Percentiles rank a stretch among this genome's conserved stretches.
phyloP scores from a whole-genome alignment of 2,329 filamentous ascomycete genomes.

The Penicillium sp. region DNA sequence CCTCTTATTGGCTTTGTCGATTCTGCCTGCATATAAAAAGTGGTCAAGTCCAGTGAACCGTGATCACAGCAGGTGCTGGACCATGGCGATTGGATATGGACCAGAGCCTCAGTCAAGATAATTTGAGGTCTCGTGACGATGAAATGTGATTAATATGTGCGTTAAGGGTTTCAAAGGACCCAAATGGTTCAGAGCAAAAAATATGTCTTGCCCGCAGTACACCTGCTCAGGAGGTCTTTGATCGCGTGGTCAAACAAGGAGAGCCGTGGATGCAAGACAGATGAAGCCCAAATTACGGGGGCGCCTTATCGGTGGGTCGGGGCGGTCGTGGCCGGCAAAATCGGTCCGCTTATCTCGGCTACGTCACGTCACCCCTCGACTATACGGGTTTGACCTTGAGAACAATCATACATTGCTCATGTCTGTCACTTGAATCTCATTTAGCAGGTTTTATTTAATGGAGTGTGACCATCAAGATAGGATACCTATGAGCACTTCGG shows the following conservation, averaged over 20 bases:
- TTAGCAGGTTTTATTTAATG: no score
- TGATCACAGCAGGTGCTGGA: background rate
- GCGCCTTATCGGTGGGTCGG: constrained; percentile 14
- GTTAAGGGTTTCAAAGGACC: background rate
- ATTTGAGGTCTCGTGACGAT: background rate
- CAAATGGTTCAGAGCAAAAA: background rate
- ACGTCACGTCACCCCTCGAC: background rate
- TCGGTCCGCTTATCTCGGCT: background rate
- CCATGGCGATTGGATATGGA: background rate
- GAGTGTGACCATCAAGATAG: no score
- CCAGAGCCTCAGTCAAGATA: background rate
- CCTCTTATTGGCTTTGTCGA: background rate
- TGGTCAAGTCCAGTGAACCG: background rate
- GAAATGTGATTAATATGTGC: background rate
- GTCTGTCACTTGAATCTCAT: no score
- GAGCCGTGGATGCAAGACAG: background rate
- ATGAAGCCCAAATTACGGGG: background rate
- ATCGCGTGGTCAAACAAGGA: constrained; percentile 1
- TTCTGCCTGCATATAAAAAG: background rate
- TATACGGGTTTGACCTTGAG: background rate
- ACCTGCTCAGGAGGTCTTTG: background rate
- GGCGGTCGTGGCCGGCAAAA: constrained; percentile 6
- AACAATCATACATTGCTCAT: background rate
- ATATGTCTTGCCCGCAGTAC: background rate
- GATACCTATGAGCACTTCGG: no score